Conservation (phyloP, 176 grass and related monocot genomes). For the Melocanna baccifera region DNA sequence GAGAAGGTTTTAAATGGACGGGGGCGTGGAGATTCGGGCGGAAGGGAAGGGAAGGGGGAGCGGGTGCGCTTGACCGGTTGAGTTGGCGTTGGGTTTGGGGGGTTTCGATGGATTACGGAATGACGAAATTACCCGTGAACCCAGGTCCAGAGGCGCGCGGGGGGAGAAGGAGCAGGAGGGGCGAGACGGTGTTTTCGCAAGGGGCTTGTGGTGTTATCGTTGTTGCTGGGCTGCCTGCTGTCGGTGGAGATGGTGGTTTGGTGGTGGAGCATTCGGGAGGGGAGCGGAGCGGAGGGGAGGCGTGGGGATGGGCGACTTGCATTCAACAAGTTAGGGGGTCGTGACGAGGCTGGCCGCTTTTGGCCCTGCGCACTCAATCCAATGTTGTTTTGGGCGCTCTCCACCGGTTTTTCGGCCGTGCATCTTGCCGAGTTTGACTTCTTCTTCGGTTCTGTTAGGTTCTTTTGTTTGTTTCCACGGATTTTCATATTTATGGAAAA, state of each 20-base stretch:
- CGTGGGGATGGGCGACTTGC: conserved; percentile 41
- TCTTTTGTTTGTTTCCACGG: background rate
- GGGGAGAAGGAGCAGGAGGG: background rate
- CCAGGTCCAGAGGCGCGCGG: too few relatives aligned
- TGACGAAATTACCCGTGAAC: background rate
- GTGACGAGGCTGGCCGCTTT: background rate
- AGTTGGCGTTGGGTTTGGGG: conserved; percentile 25
- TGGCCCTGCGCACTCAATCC: conserved; percentile 15
- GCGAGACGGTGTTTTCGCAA: background rate
- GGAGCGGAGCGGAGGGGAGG: background rate
- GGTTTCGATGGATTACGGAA: background rate
- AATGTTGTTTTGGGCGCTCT: background rate
- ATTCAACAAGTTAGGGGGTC: background rate
- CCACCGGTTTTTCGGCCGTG: conserved; percentile 19
- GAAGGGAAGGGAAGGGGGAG: conserved; percentile 4
- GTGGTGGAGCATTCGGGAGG: conserved; percentile 38
- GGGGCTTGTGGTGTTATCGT: background rate
- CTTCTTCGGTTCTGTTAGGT: background rate
- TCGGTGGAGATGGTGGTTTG: conserved; percentile 45
- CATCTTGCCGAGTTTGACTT: conserved; percentile 25
- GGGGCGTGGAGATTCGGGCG: conserved; percentile 39
- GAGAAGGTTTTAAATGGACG: conserved; percentile 52
- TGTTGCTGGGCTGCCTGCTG: conserved; percentile 30
- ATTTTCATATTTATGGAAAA: background rate
- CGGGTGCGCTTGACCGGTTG: conserved; percentile 4